phyloP scores from a whole-genome alignment of 2,329 filamentous ascomycete genomes.

The Knufia fluminis region DNA sequence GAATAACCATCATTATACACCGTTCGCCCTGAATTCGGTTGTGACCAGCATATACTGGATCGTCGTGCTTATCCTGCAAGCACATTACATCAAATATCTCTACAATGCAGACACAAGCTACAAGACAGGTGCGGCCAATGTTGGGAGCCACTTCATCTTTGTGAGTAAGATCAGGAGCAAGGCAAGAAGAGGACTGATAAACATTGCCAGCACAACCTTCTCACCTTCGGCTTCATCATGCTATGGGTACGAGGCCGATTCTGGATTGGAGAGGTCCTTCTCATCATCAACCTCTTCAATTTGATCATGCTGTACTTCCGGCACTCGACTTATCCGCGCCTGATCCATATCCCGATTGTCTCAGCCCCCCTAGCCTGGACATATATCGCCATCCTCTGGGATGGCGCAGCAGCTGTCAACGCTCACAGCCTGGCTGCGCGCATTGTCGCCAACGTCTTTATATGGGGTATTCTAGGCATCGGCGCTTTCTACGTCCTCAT shows the following conservation, averaged over 20 bases:
- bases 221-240: constrained; percentile 73
- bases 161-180: constrained; percentile 8
- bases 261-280: constrained; percentile 63
- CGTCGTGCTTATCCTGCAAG: constrained; percentile 63
- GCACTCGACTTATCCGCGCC: constrained; percentile 59
- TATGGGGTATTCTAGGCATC: constrained; percentile 73
- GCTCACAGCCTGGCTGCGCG: constrained; percentile 58
- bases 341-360: constrained; percentile 67
- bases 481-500: constrained; percentile 65
- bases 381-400: constrained; percentile 80
- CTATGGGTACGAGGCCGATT: constrained; percentile 72
- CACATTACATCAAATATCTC: constrained; percentile 65
- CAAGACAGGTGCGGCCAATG: constrained; percentile 61
- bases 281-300: constrained; percentile 76
- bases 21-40: constrained; percentile 63
- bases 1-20: constrained; percentile 57
- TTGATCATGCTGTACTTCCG: constrained; percentile 71
- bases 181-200: background rate
- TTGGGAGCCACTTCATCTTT: constrained; percentile 74
- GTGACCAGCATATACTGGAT: constrained; percentile 68
- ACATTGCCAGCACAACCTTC: constrained; percentile 55
- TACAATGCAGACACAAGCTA: constrained; percentile 57
- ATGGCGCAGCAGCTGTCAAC: constrained; percentile 73
- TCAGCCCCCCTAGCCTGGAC: constrained; percentile 77
- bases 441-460: constrained; percentile 76